phyloP scores from a whole-genome alignment of 768 basidiomycete genomes.

The Auricularia heimuer region DNA sequence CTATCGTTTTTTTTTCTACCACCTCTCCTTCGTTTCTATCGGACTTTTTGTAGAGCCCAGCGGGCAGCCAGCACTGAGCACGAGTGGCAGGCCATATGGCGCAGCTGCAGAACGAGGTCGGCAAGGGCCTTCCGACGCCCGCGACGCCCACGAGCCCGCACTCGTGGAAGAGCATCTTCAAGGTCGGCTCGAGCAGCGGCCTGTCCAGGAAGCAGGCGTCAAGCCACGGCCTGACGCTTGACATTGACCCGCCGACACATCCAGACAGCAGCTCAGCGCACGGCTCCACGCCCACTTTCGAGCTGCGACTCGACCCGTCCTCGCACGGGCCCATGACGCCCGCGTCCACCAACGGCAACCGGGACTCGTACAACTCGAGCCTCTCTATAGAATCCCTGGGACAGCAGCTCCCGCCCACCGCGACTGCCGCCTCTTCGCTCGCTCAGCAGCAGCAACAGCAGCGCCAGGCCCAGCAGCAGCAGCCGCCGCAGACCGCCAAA shows the following conservation, averaged over 20 bases:
- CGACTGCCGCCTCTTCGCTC: slow-evolving; percentile 16
- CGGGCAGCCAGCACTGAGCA: too few relatives aligned
- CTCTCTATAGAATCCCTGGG: slow-evolving; percentile 58
- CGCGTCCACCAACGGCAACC: slow-evolving; percentile 42
- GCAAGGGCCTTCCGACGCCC: not conserved
- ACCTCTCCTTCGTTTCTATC: too few relatives aligned
- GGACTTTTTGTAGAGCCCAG: too few relatives aligned
- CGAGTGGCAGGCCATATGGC: not conserved
- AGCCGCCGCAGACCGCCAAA: slow-evolving; percentile 20
- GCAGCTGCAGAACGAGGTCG: not conserved
- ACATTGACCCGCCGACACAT: slow-evolving; percentile 1
- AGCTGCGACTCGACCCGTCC: slow-evolving; percentile 16
- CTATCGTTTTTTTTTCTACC: too few relatives aligned
- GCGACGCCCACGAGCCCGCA: slow-evolving; percentile 2
- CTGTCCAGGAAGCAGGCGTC: not conserved
- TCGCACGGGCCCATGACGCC: slow-evolving; percentile 45
- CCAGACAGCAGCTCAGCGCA: slow-evolving; percentile 6
- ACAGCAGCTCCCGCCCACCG: slow-evolving; percentile 13
- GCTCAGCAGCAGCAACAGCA: slow-evolving; percentile 1
- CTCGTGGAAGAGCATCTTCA: slow-evolving; percentile 10
- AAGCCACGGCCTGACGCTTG: slow-evolving; percentile 8
- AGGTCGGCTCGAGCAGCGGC: slow-evolving; percentile 5
- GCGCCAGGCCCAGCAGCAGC: slow-evolving; percentile 9
- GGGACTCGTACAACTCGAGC: slow-evolving; percentile 71
- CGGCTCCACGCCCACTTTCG: slow-evolving; percentile 4